Base-by-base conservation (phyloP, 768 basidiomycete species). In the Mycena venus region DNA sequence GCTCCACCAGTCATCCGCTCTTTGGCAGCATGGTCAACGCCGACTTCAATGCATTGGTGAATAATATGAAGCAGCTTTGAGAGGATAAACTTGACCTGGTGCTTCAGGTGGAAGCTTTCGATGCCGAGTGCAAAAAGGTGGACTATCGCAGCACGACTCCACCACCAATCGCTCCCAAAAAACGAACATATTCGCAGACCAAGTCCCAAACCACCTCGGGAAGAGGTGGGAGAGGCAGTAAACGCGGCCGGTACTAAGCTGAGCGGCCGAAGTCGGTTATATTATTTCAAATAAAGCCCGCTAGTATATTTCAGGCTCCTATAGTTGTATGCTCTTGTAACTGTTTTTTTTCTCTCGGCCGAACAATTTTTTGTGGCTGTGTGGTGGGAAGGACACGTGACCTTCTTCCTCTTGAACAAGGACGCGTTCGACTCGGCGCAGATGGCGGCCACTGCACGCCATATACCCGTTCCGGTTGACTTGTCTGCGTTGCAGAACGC, bases 401-500 rank as follows among this genome's bases (percentile, higher is more conserved):
- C 27, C 23, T 17, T 25, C 17, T 19, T 34, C 27, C 6, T n/a
- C 31, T 27, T 38, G 58, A 60, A 34, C 31, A n/a, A 8, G 17
- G 36, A 31, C 53, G 53, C 53, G 53, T 55, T 29, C n/a, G 17
- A 11, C 23, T 8, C 8, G 31, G 7, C 5, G 14, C 17, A 32
- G 25, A 67, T 67, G 76, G 67, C 74, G 36, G 62, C 72, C 44
- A 49, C 62, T 34, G 21, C 78, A 49, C 27, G 68, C 36, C 74
- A 73, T 36, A 86, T 85, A 74, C 80, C 83, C 19, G 75, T 80
- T 31, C 81, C 83, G 51, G 87, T 93, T 31, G 93, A 95, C 82
- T 84, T 95, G 61, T 80, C 85, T 55, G 88, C 90, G 25, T 84
- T 96, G 53, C 89, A 91, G 78, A 90, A 85, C 79, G 94, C 94